These are phyloP conservation scores for Gracilaria caudata DNA, from an alignment of 23 red algal species.

Conservation along the genomic window DNA sequence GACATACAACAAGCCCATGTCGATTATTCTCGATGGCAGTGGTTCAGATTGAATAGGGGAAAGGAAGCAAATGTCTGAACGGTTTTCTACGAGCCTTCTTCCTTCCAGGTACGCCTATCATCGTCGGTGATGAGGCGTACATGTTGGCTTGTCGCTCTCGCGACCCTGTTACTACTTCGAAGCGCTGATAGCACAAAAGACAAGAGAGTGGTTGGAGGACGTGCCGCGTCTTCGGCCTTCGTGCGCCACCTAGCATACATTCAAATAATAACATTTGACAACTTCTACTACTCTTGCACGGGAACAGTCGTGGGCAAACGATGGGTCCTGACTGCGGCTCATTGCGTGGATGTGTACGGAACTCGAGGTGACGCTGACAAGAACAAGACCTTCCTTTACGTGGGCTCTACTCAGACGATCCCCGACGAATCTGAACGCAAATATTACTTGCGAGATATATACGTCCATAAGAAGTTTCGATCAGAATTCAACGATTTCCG, in stretches of 20 bases:
- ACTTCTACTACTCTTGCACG: constrained; percentile 25
- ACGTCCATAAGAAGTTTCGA: constrained; percentile 1
- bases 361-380: constrained; percentile 13
- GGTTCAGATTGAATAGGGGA: neutral
- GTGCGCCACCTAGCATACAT: constrained; percentile 20
- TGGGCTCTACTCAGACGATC: neutral
- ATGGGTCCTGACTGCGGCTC: constrained; percentile 37
- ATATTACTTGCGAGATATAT: constrained; percentile 14
- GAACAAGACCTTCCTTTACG: neutral
- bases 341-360: constrained; percentile 33
- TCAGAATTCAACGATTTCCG: constrained; percentile 21
- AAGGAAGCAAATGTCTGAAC: neutral
- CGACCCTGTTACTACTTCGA: neutral
- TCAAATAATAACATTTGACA: constrained; percentile 13
- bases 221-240: neutral
- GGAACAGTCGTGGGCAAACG: constrained; percentile 17
- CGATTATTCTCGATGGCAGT: neutral
- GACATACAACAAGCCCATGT: neutral
- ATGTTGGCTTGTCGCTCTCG: constrained; percentile 16
- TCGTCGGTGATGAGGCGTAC: constrained; percentile 15
- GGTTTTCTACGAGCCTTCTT: neutral
- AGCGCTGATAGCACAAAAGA: constrained; percentile 6
- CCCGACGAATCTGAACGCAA: constrained; percentile 14
- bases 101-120: neutral
- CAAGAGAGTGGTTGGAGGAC: constrained; percentile 20